Percentiles rank a stretch among this genome's conserved stretches.
These are phyloP conservation scores for Myotisia sp. DNA, from an alignment of 2,329 filamentous ascomycete species.

Conservation along the genomic window DNA sequence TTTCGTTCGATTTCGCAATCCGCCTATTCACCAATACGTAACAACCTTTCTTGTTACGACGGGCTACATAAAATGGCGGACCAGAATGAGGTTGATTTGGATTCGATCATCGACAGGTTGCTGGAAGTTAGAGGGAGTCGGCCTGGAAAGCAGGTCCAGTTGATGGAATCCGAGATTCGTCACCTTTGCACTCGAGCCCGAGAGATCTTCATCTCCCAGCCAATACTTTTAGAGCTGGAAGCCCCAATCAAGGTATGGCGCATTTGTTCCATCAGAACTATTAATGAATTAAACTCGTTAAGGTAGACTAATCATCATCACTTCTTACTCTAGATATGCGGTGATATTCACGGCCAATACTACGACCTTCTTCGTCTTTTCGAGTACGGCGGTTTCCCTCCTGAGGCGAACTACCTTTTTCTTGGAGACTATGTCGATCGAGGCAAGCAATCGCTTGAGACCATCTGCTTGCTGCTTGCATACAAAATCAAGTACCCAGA, in stretches of 20 bases:
- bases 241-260: slow-evolving; percentile 87
- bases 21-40: slow-evolving; percentile 6
- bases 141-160: slow-evolving; percentile 95
- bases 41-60: slow-evolving; percentile 14
- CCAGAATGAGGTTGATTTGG: slow-evolving; percentile 85
- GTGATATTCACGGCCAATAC: slow-evolving; percentile 98
- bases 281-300: too few species aligned
- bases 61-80: slow-evolving; percentile 50
- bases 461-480: slow-evolving; percentile 86
- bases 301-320: slow-evolving; percentile 1
- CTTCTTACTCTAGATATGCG: slow-evolving; percentile 60
- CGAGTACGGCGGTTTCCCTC: slow-evolving; percentile 95
- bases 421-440: slow-evolving; percentile 97
- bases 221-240: slow-evolving; percentile 91
- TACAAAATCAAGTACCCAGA: slow-evolving; percentile 99
- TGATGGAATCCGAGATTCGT: slow-evolving; percentile 90
- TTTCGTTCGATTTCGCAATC: slow-evolving; percentile 11
- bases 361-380: slow-evolving; percentile 95
- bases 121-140: slow-evolving; percentile 95
- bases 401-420: slow-evolving; percentile 98
- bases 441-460: slow-evolving; percentile 98
- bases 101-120: slow-evolving; percentile 97
- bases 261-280: slow-evolving; percentile 2
- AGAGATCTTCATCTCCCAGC: slow-evolving; percentile 99
- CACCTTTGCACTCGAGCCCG: slow-evolving; percentile 96